Percentiles rank a stretch among this genome's conserved stretches.
phyloP scores from a whole-genome alignment of 2,329 filamentous ascomycete species.

The Nothophaeocryptopus gaeumannii region DNA sequence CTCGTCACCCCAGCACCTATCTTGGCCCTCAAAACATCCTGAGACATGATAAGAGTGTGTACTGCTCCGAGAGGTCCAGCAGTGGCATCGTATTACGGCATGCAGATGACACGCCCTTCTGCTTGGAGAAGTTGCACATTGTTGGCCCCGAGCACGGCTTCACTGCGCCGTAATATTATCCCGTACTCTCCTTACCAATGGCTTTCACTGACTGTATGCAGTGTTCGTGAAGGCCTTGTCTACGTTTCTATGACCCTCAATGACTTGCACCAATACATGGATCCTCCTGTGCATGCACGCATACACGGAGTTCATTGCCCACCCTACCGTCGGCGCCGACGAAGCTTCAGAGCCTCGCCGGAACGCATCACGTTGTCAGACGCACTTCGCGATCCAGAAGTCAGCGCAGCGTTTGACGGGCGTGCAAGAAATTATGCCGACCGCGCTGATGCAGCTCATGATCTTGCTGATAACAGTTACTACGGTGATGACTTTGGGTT shows the following conservation, averaged over 20 bases:
- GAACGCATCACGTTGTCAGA: constrained; percentile 32
- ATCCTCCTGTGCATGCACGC: constrained; percentile 30
- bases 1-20: constrained; percentile 40
- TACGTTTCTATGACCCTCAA: constrained; percentile 85
- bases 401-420: constrained; percentile 23
- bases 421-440: constrained; percentile 16
- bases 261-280: constrained; percentile 58
- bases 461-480: constrained; percentile 18
- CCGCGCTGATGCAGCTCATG: constrained; percentile 19
- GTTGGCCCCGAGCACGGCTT: constrained; percentile 78
- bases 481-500: constrained; percentile 25
- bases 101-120: constrained; percentile 75
- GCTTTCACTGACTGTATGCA: constrained; percentile 43
- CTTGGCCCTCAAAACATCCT: constrained; percentile 79
- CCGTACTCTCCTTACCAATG: not conserved
- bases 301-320: constrained; percentile 25
- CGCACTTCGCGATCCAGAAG: constrained; percentile 31
- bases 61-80: constrained; percentile 81
- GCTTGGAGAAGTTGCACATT: constrained; percentile 80
- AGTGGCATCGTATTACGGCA: constrained; percentile 87
- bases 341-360: constrained; percentile 24
- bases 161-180: constrained; percentile 72
- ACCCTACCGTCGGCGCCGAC: constrained; percentile 24
- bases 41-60: constrained; percentile 76
- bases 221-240: constrained; percentile 86